These are phyloP conservation scores for Sergeia podlipaevii DNA, from an alignment of 208 protist genomes.

Conservation along the genomic window DNA sequence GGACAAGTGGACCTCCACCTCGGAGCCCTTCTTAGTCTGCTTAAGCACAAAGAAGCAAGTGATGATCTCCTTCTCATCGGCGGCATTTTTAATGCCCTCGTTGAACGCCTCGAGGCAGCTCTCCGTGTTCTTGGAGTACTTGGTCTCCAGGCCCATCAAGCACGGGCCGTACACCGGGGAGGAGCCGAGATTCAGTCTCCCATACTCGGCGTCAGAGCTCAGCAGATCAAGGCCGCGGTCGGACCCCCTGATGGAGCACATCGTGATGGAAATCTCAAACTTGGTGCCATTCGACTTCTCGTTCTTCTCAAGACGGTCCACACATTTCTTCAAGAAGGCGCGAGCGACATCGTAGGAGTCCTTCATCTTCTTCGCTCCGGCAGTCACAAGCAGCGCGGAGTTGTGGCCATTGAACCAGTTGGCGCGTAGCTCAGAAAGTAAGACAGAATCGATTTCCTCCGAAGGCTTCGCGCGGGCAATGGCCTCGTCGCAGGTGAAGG, in stretches of 20 bases:
- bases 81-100: slow-evolving; percentile 34
- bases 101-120: slow-evolving; percentile 43
- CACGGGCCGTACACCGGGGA: slow-evolving; percentile 75
- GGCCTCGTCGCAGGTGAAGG: slow-evolving; percentile 71
- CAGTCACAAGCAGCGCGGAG: slow-evolving; percentile 50
- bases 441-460: slow-evolving; percentile 57
- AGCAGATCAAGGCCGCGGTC: slow-evolving; percentile 61
- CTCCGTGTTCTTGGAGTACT: slow-evolving; percentile 24
- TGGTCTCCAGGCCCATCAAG: slow-evolving; percentile 49
- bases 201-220: slow-evolving; percentile 30
- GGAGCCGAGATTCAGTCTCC: slow-evolving; percentile 46
- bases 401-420: slow-evolving; percentile 80
- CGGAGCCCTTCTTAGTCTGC: slow-evolving; percentile 47
- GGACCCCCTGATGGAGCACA: slow-evolving; percentile 43
- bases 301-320: slow-evolving; percentile 52
- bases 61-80: slow-evolving; percentile 51
- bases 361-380: slow-evolving; percentile 35
- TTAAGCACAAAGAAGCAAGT: slow-evolving; percentile 70
- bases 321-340: slow-evolving; percentile 36
- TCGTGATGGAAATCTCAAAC: slow-evolving; percentile 66
- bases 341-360: slow-evolving; percentile 27
- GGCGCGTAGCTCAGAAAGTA: slow-evolving; percentile 55
- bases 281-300: slow-evolving; percentile 35
- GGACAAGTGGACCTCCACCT: slow-evolving; percentile 64
- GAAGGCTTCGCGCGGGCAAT: slow-evolving; percentile 21